Evolutionary conservation across 345 rosid genomes (phyloP).

Genomic region (Bruguiera gymnorhiza): DNA sequence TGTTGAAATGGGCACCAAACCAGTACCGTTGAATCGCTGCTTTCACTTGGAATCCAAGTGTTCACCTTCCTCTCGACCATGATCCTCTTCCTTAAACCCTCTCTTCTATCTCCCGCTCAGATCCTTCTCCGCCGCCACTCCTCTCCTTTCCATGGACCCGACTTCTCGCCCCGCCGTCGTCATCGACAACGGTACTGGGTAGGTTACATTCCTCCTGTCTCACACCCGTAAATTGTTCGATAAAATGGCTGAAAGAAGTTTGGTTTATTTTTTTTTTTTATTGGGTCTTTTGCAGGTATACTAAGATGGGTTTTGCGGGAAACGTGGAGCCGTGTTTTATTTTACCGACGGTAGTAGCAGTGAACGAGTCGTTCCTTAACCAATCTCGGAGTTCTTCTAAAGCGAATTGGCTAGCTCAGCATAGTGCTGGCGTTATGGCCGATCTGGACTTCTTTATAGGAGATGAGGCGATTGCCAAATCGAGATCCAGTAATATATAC

Average conservation of each 20-base stretch:
- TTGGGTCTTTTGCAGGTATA: slow-evolving; percentile 50
- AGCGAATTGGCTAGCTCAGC: slow-evolving; percentile 73
- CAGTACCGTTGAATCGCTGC: slow-evolving; percentile 34
- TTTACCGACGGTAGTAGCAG: slow-evolving; percentile 84
- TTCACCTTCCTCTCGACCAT: slow-evolving; percentile 43
- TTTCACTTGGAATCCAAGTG: slow-evolving; percentile 54
- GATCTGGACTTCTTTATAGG: slow-evolving; percentile 93
- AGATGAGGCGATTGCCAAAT: slow-evolving; percentile 71
- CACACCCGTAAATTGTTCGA: slow-evolving; percentile 30
- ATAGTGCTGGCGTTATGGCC: slow-evolving; percentile 94
- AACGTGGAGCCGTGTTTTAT: slow-evolving; percentile 97
- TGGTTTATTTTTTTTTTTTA: not conserved
- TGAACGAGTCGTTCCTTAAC: slow-evolving; percentile 77
- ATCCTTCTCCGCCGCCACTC: slow-evolving; percentile 34
- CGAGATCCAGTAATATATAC: slow-evolving; percentile 72
- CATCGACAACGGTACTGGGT: slow-evolving; percentile 99
- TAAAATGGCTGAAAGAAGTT: slow-evolving; percentile 25
- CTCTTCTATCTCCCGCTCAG: slow-evolving; percentile 54
- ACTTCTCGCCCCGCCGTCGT: slow-evolving; percentile 92
- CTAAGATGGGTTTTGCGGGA: slow-evolving; percentile 95
- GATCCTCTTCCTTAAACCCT: slow-evolving; percentile 37
- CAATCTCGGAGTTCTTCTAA: slow-evolving; percentile 67
- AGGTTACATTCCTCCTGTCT: slow-evolving; percentile 3
- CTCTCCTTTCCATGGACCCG: slow-evolving; percentile 60
- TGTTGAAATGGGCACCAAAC: slow-evolving; percentile 28